Conservation (phyloP, 2,329 filamentous ascomycete genomes). For the Fusarium phyllophilum region DNA sequence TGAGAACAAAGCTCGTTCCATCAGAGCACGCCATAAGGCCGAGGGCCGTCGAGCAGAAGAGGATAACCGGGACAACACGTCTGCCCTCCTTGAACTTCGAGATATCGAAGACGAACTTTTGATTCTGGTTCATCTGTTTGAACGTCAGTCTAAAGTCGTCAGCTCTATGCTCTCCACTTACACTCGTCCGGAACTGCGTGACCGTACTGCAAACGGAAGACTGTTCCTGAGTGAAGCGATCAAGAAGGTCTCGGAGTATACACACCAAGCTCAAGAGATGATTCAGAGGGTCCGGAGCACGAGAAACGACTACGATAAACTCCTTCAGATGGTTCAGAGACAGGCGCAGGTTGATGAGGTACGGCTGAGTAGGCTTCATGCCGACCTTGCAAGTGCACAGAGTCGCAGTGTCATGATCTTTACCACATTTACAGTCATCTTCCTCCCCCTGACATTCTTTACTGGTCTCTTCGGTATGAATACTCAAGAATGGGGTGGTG, state of each 20-base stretch:
- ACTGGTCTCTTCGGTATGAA: conserved; percentile 74
- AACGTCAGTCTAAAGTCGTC: conserved; percentile 64
- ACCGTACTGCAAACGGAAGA: conserved; percentile 57
- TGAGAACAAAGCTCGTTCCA: conserved; percentile 54
- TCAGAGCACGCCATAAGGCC: conserved; percentile 52
- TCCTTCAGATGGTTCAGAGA: conserved; percentile 74
- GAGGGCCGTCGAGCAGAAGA: conserved; percentile 60
- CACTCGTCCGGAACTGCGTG: conserved; percentile 52
- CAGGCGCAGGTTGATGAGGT: conserved; percentile 75
- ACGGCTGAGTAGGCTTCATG: conserved; percentile 69
- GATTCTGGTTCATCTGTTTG: conserved; percentile 66
- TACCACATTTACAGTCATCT: conserved; percentile 71
- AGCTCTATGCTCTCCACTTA: conserved; percentile 59
- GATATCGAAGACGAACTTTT: conserved; percentile 73
- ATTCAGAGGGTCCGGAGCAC: conserved; percentile 65
- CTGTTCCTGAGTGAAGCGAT: conserved; percentile 64
- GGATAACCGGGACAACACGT: conserved; percentile 71
- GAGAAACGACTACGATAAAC: conserved; percentile 71
- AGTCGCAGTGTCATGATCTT: conserved; percentile 74
- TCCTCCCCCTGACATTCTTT: conserved; percentile 72
- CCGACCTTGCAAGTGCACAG: conserved; percentile 70
- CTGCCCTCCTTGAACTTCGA: conserved; percentile 69
- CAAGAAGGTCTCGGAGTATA: conserved; percentile 64
- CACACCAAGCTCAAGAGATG: conserved; percentile 66
- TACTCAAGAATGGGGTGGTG: conserved; percentile 67